Evolutionary conservation across 352 stramenopile genomes (phyloP).

Genomic region (Phytophthora cactorum): DNA sequence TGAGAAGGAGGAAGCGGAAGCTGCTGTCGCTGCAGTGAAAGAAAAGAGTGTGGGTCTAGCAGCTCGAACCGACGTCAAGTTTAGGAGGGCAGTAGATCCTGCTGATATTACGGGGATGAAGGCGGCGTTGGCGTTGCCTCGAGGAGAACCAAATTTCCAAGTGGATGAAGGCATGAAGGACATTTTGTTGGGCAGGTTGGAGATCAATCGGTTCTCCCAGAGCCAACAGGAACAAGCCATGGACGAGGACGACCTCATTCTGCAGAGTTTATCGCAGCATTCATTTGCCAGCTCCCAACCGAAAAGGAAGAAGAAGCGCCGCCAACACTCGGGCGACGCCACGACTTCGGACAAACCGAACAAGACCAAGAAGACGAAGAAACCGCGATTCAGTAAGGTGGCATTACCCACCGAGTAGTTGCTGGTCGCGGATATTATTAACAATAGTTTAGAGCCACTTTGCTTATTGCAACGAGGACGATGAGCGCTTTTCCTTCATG

Average conservation of each 20-base stretch:
- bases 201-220: constrained; percentile 57
- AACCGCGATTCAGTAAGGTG: constrained; percentile 11
- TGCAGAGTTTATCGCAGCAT: constrained; percentile 80
- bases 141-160: constrained; percentile 34
- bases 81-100: constrained; percentile 14
- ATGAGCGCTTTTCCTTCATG: constrained; percentile 47
- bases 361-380: constrained; percentile 20
- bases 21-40: constrained; percentile 47
- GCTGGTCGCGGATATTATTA: constrained; percentile 13
- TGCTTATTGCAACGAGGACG: constrained; percentile 33
- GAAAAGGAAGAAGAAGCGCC: constrained; percentile 40
- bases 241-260: constrained; percentile 75
- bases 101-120: constrained; percentile 45
- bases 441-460: constrained; percentile 21
- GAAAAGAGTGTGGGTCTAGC: constrained; percentile 21
- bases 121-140: constrained; percentile 48
- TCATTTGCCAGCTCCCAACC: constrained; percentile 44
- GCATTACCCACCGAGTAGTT: constrained; percentile 22
- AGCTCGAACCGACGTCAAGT: constrained; percentile 21
- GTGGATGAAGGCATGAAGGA: constrained; percentile 50
- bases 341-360: constrained; percentile 4
- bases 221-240: constrained; percentile 35
- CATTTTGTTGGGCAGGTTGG: constrained; percentile 58
- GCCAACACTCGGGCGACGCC: constrained; percentile 12
- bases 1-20: constrained; percentile 41